Conservation (phyloP, 106 monocot species). For the Chionographis japonica region DNA sequence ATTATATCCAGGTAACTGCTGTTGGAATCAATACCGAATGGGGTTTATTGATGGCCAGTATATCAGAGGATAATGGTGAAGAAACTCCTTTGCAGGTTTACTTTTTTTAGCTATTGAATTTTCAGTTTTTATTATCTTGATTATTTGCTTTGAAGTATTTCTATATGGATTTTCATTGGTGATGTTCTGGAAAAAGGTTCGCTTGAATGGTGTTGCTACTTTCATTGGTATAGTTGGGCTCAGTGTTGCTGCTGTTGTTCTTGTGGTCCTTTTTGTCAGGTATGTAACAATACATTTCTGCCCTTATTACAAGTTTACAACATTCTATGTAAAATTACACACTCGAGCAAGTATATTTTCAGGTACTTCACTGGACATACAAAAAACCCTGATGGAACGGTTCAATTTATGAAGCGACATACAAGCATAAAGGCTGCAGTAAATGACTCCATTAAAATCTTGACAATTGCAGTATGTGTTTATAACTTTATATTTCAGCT, state of each 20-base stretch:
- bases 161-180: conserved; percentile 1
- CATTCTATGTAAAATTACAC: too few relatives aligned
- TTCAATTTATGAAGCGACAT: conserved; percentile 47
- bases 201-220: conserved; percentile 95
- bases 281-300: conserved; percentile 10
- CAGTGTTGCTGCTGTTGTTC: conserved; percentile 63
- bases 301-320: too few relatives aligned
- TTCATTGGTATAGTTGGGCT: conserved; percentile 88
- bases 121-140: neutral
- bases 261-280: conserved; percentile 78
- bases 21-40: conserved; percentile 98
- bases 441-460: conserved; percentile 43
- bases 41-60: conserved; percentile 94
- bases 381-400: conserved; percentile 53
- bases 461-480: conserved; percentile 63
- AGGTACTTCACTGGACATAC: conserved; percentile 62
- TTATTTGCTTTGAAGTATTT: neutral
- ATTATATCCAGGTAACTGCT: conserved; percentile 67
- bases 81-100: conserved; percentile 97
- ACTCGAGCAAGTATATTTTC: neutral
- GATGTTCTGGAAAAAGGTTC: conserved; percentile 51
- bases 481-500: neutral
- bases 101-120: neutral
- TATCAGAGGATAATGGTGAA: conserved; percentile 92
- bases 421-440: conserved; percentile 37